Base-by-base conservation (phyloP, 2,329 filamentous ascomycete genomes). In the Talaromyces sp. region DNA sequence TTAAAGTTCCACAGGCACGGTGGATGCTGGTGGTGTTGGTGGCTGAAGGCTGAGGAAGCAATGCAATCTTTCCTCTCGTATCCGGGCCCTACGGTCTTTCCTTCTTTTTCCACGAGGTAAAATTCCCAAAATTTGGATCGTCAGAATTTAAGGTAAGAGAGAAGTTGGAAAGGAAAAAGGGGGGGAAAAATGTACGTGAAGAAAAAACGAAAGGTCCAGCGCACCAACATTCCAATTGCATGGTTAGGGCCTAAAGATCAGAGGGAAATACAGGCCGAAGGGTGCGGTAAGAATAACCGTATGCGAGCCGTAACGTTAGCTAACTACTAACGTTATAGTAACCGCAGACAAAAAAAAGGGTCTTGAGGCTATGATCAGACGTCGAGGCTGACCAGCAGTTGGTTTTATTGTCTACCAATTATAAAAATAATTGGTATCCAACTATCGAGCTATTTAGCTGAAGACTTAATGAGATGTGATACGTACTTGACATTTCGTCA, bases 211-310 rank as follows among this genome's bases (percentile, higher is more conserved):
- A 43, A 43, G 22, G 15, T 7, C 13, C 6, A n/a, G 31, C 27
- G 17, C 36, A 27, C 22, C 27, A 2, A 40, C 34, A 29, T 59
- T 45, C 56, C 36, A 59, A 45, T 45, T 29, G 25, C 45, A 40
- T n/a, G 38, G 17, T 31, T 27, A 43, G 31, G 34, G 34, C 31
- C n/a, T 22, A 15, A 22, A 6, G 47, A 56, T 13, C 29, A 15
- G 5, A 56, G 51, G 53, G 53, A 56, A 56, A 56, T 56, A 56
- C 53, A 22, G n/a, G 53, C 53, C 53, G 53, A 56, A 17, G 29
- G 53, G 53, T 56, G 31, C 53, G 53, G 53, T 56, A 56, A 56
- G 29, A 56, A 56, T 56, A 56, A 36, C 53, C 53, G 53, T 56
- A 36, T 56, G 11, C 31, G 31, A 56, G 15, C 11, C 53, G 53